Percentiles rank a stretch among this genome's conserved stretches.
phyloP scores from a whole-genome alignment of 2,329 filamentous ascomycete species.

The Stagonosporopsis chrysanthemi region DNA sequence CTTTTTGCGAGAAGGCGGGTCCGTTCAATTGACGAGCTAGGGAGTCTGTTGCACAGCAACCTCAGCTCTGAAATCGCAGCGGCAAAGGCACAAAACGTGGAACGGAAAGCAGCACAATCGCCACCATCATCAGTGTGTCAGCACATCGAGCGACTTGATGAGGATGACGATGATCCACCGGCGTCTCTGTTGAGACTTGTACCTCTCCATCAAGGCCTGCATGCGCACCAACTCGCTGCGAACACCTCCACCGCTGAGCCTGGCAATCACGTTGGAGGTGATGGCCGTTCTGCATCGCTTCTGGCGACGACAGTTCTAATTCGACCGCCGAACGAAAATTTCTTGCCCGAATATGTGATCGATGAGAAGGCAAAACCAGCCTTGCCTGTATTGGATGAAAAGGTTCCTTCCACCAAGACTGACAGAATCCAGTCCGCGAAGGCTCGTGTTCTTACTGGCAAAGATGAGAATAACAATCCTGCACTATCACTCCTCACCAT shows the following conservation, averaged over 20 bases:
- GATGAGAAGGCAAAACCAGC: not conserved
- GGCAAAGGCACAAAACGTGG: not conserved
- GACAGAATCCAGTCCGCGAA: too few species aligned
- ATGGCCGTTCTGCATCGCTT: not conserved
- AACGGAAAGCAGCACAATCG: not conserved
- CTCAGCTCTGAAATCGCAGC: constrained; percentile 4
- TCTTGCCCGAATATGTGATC: not conserved
- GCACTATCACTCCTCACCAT: not conserved
- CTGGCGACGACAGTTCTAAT: not conserved
- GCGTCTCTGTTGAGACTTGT: not conserved
- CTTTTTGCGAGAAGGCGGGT: constrained; percentile 11
- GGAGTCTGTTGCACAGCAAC: not conserved
- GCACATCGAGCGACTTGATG: not conserved
- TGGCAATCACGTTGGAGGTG: too few species aligned
- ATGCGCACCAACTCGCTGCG: not conserved
- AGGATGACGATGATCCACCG: constrained; percentile 1
- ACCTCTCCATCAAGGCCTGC: not conserved
- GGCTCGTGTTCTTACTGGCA: not conserved
- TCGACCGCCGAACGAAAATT: not conserved
- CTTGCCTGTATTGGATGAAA: not conserved
- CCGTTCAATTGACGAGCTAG: constrained; percentile 3
- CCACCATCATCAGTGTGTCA: not conserved
- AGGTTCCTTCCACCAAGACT: not conserved
- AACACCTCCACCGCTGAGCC: not conserved
- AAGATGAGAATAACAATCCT: not conserved